Evolutionary conservation across 768 basidiomycete genomes (phyloP).

Genomic region (Cystoderma amianthinum): DNA sequence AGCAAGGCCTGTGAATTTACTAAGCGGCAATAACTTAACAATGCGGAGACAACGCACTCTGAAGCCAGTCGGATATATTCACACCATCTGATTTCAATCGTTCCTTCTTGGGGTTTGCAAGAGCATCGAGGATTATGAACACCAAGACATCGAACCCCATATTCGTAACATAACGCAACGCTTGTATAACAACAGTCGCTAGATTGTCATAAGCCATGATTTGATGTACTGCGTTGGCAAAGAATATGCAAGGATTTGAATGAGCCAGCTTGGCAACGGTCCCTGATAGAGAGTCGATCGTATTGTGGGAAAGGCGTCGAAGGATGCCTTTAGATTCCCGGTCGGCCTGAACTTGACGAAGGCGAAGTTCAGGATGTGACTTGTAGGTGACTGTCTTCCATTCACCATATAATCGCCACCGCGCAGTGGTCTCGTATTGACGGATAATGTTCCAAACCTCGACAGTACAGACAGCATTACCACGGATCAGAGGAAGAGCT

Average conservation of each 20-base stretch:
- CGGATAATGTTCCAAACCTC: conserved; percentile 91
- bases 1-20: conserved; percentile 61
- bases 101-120: conserved; percentile 76
- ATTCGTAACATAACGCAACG: conserved; percentile 80
- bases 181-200: conserved; percentile 84
- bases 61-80: conserved; percentile 85
- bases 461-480: conserved; percentile 83
- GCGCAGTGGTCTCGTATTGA: conserved; percentile 67
- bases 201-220: conserved; percentile 96
- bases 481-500: conserved; percentile 75
- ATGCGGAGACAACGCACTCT: conserved; percentile 52
- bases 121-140: conserved; percentile 79
- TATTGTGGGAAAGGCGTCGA: conserved; percentile 79
- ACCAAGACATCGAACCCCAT: conserved; percentile 94
- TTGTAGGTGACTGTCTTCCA: conserved; percentile 76
- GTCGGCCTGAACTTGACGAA: conserved; percentile 79
- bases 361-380: conserved; percentile 71
- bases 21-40: conserved; percentile 5
- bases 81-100: conserved; percentile 90
- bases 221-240: conserved; percentile 84
- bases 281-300: conserved; percentile 78
- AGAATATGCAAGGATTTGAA: conserved; percentile 90
- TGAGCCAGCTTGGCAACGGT: conserved; percentile 90
- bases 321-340: conserved; percentile 86
- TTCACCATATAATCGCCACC: conserved; percentile 93